Percentiles rank a stretch among this genome's conserved stretches.
These are phyloP conservation scores for Heterobasidion parviporum DNA, from an alignment of 1,284 basidiomycete genomes.

Conservation along the genomic window DNA sequence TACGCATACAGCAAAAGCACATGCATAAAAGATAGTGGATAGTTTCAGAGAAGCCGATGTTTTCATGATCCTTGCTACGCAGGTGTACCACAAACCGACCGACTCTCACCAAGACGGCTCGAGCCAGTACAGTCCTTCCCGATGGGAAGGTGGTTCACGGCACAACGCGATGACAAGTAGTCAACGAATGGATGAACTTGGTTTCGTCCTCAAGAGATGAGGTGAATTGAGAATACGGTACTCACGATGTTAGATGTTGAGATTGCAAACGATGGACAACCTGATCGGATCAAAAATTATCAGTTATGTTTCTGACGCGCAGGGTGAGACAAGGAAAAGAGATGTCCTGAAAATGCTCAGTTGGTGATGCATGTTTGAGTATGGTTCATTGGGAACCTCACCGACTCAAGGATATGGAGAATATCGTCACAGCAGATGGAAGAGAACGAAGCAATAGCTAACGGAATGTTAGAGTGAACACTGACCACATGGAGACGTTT, in stretches of 20 bases:
- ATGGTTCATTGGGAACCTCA: slow-evolving; percentile 14
- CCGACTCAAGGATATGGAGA: slow-evolving; percentile 13
- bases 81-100: slow-evolving; percentile 4
- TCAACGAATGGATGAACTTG: slow-evolving; percentile 79
- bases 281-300: background rate
- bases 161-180: slow-evolving; percentile 6
- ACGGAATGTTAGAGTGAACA: too few species aligned
- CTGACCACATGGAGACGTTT: too few species aligned
- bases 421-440: slow-evolving; percentile 13
- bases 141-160: slow-evolving; percentile 7
- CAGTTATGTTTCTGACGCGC: background rate
- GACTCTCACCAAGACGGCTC: slow-evolving; percentile 9
- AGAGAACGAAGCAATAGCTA: background rate
- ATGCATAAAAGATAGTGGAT: background rate
- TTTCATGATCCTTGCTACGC: slow-evolving; percentile 12
- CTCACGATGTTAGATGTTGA: background rate
- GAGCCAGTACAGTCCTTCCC: slow-evolving; percentile 3
- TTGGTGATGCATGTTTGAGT: slow-evolving; percentile 19
- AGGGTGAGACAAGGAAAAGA: background rate
- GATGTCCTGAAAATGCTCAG: slow-evolving; percentile 12
- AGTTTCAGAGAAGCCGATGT: slow-evolving; percentile 15
- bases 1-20: background rate
- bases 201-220: slow-evolving; percentile 36
- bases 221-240: background rate
- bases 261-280: background rate